Evolutionary conservation across 148 eudicot genomes (phyloP), one percentile per base, ranked within the genome.

Genomic region (Nyssa sinensis): DNA sequence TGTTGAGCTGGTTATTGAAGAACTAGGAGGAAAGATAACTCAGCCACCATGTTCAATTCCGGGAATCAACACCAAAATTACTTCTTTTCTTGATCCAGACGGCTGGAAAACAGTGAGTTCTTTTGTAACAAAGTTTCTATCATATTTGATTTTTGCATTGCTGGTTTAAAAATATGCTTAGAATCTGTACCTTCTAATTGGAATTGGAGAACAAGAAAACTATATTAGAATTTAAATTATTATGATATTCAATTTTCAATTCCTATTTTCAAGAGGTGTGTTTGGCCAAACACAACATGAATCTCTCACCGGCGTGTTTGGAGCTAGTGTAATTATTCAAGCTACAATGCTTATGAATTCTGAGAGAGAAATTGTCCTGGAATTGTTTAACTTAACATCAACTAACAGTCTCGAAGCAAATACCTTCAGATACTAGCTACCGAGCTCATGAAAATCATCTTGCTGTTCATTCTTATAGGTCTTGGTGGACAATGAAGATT

Each of bases 51-150:
- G 87, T 61, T 85, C 87, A 1, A 73, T 84, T 76, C 87, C 85
- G 27, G 87, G 87, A 32, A 84, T 79, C 77, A 81, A 61, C 34
- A 84, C 87, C 44, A 84, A 84, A 75, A 79, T 81, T 53, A 81
- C 87, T 37, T 84, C 87, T 25, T 84, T 84, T 77, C 79, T 84
- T 72, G 87, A 84, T 77, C 87, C 82, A 23, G 87, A 84, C 79
- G 87, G 87, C 25, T 84, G 87, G 87, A 84, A 84, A 72, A 66
- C 87, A 71, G 87, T 84, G 17, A 44, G 51, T 44, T 11, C 16
- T 44, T 44, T 14, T 0, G 16, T 44, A 14, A 44, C 19, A 11
- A 44, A 44, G 44, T 44, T 44, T 19, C 17, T 44, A 12, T 44
- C 12, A 44, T 44, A 44, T 41, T 41, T 41, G 47, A 41, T 13